Evolutionary conservation across 2,329 filamentous ascomycete genomes (phyloP).

Genomic region (Cladosporium sp.): DNA sequence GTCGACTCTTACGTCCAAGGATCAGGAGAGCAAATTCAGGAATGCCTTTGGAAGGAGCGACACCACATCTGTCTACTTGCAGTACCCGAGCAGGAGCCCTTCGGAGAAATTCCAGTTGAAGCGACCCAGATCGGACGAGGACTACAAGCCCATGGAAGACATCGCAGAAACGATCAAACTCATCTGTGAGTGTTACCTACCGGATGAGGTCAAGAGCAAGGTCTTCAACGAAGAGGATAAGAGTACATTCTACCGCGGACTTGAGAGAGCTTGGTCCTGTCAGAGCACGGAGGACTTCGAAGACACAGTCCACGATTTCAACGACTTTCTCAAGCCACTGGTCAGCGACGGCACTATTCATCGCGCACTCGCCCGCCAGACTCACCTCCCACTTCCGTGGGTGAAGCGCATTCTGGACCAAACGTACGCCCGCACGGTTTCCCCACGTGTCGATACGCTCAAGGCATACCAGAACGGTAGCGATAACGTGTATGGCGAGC

Average conservation of each 20-base stretch:
- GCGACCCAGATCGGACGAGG: slow-evolving; percentile 59
- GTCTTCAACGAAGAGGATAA: slow-evolving; percentile 53
- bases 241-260: slow-evolving; percentile 68
- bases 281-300: slow-evolving; percentile 66
- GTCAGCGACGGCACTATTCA: slow-evolving; percentile 68
- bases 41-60: slow-evolving; percentile 43
- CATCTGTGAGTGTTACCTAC: slow-evolving; percentile 71
- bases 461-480: slow-evolving; percentile 84
- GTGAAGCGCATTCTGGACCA: slow-evolving; percentile 63
- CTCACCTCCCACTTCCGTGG: slow-evolving; percentile 71
- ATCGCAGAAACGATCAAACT: slow-evolving; percentile 56
- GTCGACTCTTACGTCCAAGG: slow-evolving; percentile 38
- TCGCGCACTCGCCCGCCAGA: slow-evolving; percentile 64
- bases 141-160: slow-evolving; percentile 60
- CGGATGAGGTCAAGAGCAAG: slow-evolving; percentile 52
- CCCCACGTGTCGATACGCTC: slow-evolving; percentile 78
- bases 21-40: slow-evolving; percentile 44
- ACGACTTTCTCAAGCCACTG: slow-evolving; percentile 61
- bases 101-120: slow-evolving; percentile 64
- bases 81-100: slow-evolving; percentile 68
- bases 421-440: slow-evolving; percentile 88
- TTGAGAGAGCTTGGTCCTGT: slow-evolving; percentile 69
- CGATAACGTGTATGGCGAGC: slow-evolving; percentile 92
- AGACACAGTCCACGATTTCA: slow-evolving; percentile 71
- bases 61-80: slow-evolving; percentile 54